Evolutionary conservation across 1,284 basidiomycete species (phyloP), one percentile per base, ranked within the genome.

Genomic region (Pholiota adiposa): DNA sequence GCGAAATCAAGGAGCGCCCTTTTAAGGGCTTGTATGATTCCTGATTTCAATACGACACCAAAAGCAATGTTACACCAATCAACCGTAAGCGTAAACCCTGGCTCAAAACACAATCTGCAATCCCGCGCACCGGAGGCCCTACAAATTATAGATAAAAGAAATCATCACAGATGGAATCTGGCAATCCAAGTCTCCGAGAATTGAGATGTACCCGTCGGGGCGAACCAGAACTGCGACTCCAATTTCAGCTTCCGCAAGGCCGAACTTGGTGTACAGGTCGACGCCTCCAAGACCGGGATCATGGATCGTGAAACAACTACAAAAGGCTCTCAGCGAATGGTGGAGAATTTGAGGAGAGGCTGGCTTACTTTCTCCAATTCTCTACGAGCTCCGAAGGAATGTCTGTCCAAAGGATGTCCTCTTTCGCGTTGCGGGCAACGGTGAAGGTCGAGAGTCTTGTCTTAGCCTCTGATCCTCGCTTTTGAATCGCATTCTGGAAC

Each of bases 331-430:
- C 12, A 23, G 8, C 16, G 14, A 3, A 11, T 27, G 19, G 21
- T 3, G 23, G 14, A 23, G 0, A 33, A 31, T 40, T 27, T 9
- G n/a, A 23, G 11, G 5, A n/a, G n/a, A 7, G 11, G 12, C 3
- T 9, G 21, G 36, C 4, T 8, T 44, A 60, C 58, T n/a, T 34
- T 51, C 48, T 56, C 58, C 58, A 60, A 2, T 53, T 55, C 36
- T 49, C 46, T 6, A 50, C 46, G 25, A 60, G 41, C n/a, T 31
- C 54, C 29, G 16, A n/a, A 18, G 53, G 58, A 19, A 60, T 29
- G n/a, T 55, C 48, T 9, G 27, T 51, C 58, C 58, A 60, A 36
- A 55, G 49, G 21, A 60, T 43, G 18, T 60, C 58, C 23, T 55
- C 58, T 36, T 60, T 60, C 19, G 29, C 25, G 34, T 56, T 55